Evolutionary conservation across 495 filamentous ascomycete genomes (phyloP).

Genomic region (Aspergillus bertholletiae): DNA sequence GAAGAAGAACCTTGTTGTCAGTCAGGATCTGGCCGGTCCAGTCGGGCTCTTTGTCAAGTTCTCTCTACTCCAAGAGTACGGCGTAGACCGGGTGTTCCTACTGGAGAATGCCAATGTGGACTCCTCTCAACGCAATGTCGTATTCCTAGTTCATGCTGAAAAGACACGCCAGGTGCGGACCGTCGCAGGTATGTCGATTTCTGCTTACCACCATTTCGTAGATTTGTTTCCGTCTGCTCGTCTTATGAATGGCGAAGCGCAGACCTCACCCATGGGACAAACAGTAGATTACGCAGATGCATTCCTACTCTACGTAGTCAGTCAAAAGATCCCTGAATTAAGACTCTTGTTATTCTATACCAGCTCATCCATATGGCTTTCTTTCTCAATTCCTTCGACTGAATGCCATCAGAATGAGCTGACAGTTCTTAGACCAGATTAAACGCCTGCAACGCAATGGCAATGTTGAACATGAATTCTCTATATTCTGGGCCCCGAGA

Average conservation of each 20-base stretch:
- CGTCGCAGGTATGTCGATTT: constrained; percentile 76
- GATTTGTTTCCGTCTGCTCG: neutral
- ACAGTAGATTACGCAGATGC: constrained; percentile 61
- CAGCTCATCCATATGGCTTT: constrained; percentile 46
- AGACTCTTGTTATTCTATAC: constrained; percentile 24
- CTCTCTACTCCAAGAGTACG: constrained; percentile 86
- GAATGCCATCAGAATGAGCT: constrained; percentile 56
- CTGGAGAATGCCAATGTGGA: constrained; percentile 93
- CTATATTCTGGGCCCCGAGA: constrained; percentile 88
- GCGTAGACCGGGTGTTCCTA: constrained; percentile 93
- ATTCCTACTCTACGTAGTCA: constrained; percentile 57
- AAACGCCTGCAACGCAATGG: constrained; percentile 80
- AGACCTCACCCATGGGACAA: constrained; percentile 34
- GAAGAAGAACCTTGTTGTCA: constrained; percentile 97
- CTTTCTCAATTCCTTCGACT: constrained; percentile 30
- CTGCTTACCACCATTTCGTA: neutral
- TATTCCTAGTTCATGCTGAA: constrained; percentile 88
- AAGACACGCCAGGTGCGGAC: constrained; percentile 73
- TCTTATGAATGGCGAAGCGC: neutral
- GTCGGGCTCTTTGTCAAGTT: constrained; percentile 92
- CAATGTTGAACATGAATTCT: constrained; percentile 89
- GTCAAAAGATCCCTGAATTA: constrained; percentile 65
- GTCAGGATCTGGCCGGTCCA: constrained; percentile 83
- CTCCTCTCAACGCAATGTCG: constrained; percentile 87
- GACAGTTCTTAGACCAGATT: constrained; percentile 75